phyloP scores from a whole-genome alignment of 2,329 filamentous ascomycete species.

The Sporothrix mexicana region DNA sequence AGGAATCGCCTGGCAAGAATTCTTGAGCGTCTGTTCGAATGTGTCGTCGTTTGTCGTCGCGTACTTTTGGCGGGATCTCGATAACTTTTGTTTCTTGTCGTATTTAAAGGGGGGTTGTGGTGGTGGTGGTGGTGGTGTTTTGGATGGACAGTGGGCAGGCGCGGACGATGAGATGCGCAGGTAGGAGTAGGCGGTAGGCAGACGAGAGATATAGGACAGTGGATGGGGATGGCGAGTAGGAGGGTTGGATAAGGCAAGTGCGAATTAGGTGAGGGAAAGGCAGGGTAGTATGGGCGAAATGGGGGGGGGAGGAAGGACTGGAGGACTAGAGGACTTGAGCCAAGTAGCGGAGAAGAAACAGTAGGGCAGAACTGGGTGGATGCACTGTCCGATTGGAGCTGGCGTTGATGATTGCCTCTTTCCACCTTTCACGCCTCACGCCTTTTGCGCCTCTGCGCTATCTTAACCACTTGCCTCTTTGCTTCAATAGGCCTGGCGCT shows the following conservation, averaged over 20 bases:
- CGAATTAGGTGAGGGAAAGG: constrained; percentile 7
- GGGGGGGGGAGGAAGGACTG: neutral
- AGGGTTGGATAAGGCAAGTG: constrained; percentile 17
- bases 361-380: constrained; percentile 19
- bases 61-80: constrained; percentile 27
- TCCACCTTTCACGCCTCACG: constrained; percentile 5
- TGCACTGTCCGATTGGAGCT: constrained; percentile 22
- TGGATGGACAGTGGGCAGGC: constrained; percentile 21
- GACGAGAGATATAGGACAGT: constrained; percentile 26
- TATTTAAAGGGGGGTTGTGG: constrained; percentile 4
- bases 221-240: constrained; percentile 18
- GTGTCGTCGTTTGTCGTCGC: constrained; percentile 19
- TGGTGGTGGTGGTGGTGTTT: constrained; percentile 20
- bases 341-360: constrained; percentile 20
- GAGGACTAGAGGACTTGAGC: neutral
- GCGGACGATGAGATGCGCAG: constrained; percentile 27
- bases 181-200: constrained; percentile 21
- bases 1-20: neutral
- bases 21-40: constrained; percentile 9
- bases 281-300: constrained; percentile 7
- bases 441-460: constrained; percentile 15
- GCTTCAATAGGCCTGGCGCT: constrained; percentile 20
- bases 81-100: constrained; percentile 14
- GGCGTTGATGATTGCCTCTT: constrained; percentile 28
- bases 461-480: constrained; percentile 13